These are phyloP conservation scores for Petunia secreta DNA, from an alignment of 257 asterid genomes.

Conservation along the genomic window DNA sequence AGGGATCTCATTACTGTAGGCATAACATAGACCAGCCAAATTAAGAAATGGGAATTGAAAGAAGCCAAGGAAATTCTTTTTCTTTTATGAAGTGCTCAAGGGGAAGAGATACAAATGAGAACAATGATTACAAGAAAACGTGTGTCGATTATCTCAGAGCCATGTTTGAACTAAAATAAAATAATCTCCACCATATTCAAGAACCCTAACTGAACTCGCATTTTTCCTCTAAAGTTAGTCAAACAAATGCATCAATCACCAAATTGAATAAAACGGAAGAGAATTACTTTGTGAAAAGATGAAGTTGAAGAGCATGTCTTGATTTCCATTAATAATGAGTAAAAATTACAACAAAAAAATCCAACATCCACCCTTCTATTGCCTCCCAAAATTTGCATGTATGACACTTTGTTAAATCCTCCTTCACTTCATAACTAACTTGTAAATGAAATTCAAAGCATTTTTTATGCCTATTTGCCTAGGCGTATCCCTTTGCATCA, in stretches of 20 bases:
- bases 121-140: constrained; percentile 6
- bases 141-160: background rate
- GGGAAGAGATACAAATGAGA: background rate
- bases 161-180: background rate
- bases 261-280: background rate
- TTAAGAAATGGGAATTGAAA: background rate
- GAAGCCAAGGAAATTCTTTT: background rate
- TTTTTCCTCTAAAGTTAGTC: constrained; percentile 1
- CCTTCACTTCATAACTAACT: background rate
- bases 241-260: background rate
- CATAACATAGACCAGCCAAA: constrained; percentile 15
- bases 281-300: background rate
- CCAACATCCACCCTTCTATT: constrained; percentile 9
- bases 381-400: constrained; percentile 1
- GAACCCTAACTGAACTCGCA: background rate
- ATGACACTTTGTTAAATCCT: constrained; percentile 16
- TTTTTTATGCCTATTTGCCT: constrained; percentile 14
- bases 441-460: background rate
- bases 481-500: background rate
- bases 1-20: constrained; percentile 1
- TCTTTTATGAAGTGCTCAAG: background rate
- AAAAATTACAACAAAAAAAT: background rate
- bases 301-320: background rate
- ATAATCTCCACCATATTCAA: constrained; percentile 6
- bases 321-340: background rate